Evolutionary conservation across 1,139 yeast genomes (phyloP).

Genomic region (Magnusiomyces clavatus): DNA sequence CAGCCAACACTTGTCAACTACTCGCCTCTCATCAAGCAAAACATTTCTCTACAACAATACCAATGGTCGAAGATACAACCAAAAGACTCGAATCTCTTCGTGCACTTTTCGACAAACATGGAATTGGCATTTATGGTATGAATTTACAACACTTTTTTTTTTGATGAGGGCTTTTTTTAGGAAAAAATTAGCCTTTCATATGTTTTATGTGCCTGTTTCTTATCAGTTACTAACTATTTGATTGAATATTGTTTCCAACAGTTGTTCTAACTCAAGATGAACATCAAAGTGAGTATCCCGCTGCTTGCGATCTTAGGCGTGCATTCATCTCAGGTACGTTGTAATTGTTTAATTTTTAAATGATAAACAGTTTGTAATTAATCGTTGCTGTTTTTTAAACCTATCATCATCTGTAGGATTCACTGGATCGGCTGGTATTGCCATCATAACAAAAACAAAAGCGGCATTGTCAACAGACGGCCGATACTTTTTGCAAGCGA

Average conservation of each 20-base stretch:
- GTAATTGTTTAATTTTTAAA: not conserved
- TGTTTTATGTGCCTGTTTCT: not conserved
- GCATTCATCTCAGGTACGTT: slow-evolving; percentile 54
- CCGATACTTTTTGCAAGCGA: slow-evolving; percentile 86
- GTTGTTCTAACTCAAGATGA: slow-evolving; percentile 88
- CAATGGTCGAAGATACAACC: slow-evolving; percentile 16
- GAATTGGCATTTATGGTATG: slow-evolving; percentile 54
- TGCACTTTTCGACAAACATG: slow-evolving; percentile 51
- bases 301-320: slow-evolving; percentile 73
- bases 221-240: too few species aligned
- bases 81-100: slow-evolving; percentile 50
- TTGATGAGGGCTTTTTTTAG: slow-evolving; percentile 26
- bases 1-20: not conserved
- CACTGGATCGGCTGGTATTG: slow-evolving; percentile 93
- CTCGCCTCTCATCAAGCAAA: not conserved
- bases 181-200: slow-evolving; percentile 35
- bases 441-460: slow-evolving; percentile 65
- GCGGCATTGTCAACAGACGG: slow-evolving; percentile 93
- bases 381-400: slow-evolving; percentile 33
- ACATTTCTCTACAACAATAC: too few species aligned
- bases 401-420: slow-evolving; percentile 31
- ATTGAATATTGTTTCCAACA: slow-evolving; percentile 34
- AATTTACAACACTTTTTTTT: not conserved
- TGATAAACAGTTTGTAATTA: not conserved
- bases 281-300: slow-evolving; percentile 87